Conservation (phyloP, 2,329 filamentous ascomycete species). For the Remersonia thermophila region DNA sequence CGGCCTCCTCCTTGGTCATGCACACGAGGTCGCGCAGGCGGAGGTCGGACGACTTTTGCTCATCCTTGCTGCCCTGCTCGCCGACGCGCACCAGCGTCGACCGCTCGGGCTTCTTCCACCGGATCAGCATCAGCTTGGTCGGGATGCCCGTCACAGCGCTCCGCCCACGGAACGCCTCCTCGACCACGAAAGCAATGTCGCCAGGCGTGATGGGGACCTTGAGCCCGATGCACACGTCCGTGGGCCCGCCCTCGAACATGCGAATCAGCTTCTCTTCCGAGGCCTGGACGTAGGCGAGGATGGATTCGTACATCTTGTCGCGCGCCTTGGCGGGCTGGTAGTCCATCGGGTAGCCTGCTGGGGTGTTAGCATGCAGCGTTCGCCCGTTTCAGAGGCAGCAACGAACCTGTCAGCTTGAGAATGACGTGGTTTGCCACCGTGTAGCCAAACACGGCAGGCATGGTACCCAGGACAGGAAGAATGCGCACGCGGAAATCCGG, state of each 20-base stretch:
- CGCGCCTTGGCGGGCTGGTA: conserved; percentile 70
- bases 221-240: conserved; percentile 51
- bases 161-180: conserved; percentile 76
- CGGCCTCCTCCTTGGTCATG: conserved; percentile 86
- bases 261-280: conserved; percentile 65
- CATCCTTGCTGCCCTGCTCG: conserved; percentile 48
- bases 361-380: background rate
- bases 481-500: conserved; percentile 94
- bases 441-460: conserved; percentile 94
- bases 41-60: conserved; percentile 66
- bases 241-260: conserved; percentile 31
- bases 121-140: conserved; percentile 64
- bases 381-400: too few species aligned
- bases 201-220: conserved; percentile 65
- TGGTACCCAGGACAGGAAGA: conserved; percentile 84
- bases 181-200: conserved; percentile 78
- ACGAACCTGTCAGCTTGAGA: conserved; percentile 60
- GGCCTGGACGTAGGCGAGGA: conserved; percentile 63
- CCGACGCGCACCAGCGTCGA: conserved; percentile 51
- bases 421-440: conserved; percentile 89
- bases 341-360: conserved; percentile 67
- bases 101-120: conserved; percentile 59
- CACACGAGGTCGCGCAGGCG: conserved; percentile 63
- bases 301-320: conserved; percentile 84
- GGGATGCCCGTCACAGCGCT: conserved; percentile 74